These are phyloP conservation scores for Silybum marianum DNA, from an alignment of 129 eudicot species.

Conservation along the genomic window DNA sequence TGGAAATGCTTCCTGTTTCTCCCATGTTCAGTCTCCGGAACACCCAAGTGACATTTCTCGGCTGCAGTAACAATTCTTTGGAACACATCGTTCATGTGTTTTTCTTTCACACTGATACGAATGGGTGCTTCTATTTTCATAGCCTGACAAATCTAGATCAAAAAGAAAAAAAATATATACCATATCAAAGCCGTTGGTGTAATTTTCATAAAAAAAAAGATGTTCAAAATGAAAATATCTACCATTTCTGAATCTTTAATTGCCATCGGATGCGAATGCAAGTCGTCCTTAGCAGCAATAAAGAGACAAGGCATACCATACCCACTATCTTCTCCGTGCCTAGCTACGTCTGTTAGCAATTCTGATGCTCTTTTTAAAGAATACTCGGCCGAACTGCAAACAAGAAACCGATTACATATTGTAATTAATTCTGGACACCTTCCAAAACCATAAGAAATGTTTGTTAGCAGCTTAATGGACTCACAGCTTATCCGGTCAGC, in stretches of 20 bases:
- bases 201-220: neutral
- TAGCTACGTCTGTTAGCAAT: conserved; percentile 71
- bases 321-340: conserved; percentile 87
- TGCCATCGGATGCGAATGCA: conserved; percentile 57
- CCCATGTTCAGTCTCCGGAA: conserved; percentile 82
- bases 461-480: too few species aligned
- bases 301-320: conserved; percentile 80
- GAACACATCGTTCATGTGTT: conserved; percentile 64
- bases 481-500: too few species aligned
- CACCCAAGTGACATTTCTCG: conserved; percentile 62
- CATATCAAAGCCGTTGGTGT: conserved; percentile 8
- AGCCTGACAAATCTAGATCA: conserved; percentile 61
- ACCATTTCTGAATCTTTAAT: conserved; percentile 78
- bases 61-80: conserved; percentile 72
- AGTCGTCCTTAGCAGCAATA: conserved; percentile 81
- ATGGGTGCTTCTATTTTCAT: conserved; percentile 81
- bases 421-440: neutral
- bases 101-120: conserved; percentile 65
- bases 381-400: conserved; percentile 70
- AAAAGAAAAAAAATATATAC: neutral
- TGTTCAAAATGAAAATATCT: neutral
- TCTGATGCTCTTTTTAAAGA: conserved; percentile 75
- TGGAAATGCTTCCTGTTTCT: conserved; percentile 65
- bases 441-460: neutral
- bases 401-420: conserved; percentile 7